phyloP scores from a whole-genome alignment of 768 basidiomycete species.

The Panaeolus cyanescens region DNA sequence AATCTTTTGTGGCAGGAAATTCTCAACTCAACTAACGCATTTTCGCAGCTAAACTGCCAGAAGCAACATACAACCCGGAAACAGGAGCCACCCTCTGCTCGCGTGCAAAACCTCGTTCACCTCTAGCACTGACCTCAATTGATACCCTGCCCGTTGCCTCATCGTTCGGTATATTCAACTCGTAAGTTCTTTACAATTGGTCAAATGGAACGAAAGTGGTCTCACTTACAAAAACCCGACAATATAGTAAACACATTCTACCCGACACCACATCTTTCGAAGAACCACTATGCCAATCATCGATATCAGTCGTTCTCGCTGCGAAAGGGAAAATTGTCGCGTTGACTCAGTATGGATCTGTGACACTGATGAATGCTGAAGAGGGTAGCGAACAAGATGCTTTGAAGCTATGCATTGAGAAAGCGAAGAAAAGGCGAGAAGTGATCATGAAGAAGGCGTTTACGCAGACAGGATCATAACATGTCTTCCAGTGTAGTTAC shows the following conservation, averaged over 20 bases:
- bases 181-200: conserved; percentile 46
- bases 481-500: too few species aligned
- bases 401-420: conserved; percentile 38
- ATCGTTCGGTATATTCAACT: conserved; percentile 84
- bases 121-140: conserved; percentile 43
- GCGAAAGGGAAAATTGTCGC: conserved; percentile 48
- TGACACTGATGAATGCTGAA: conserved; percentile 7
- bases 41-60: conserved; percentile 63
- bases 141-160: too few species aligned
- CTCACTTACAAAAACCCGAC: too few species aligned
- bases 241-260: conserved; percentile 59
- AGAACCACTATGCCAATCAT: conserved; percentile 79
- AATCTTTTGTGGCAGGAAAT: not conserved
- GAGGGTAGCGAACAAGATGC: conserved; percentile 31
- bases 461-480: too few species aligned
- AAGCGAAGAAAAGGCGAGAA: too few species aligned
- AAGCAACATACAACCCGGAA: conserved; percentile 72
- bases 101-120: conserved; percentile 38
- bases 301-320: conserved; percentile 63
- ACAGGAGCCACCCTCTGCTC: conserved; percentile 67
- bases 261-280: conserved; percentile 91
- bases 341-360: conserved; percentile 59
- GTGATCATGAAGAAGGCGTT: not conserved
- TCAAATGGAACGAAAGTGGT: too few species aligned
- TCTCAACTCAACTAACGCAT: not conserved